A percentile compares a stretch with the other conserved stretches of the same genome.
Evolutionary conservation across 768 basidiomycete species (phyloP).

Genomic region (Hygrophoropsis aurantiaca): DNA sequence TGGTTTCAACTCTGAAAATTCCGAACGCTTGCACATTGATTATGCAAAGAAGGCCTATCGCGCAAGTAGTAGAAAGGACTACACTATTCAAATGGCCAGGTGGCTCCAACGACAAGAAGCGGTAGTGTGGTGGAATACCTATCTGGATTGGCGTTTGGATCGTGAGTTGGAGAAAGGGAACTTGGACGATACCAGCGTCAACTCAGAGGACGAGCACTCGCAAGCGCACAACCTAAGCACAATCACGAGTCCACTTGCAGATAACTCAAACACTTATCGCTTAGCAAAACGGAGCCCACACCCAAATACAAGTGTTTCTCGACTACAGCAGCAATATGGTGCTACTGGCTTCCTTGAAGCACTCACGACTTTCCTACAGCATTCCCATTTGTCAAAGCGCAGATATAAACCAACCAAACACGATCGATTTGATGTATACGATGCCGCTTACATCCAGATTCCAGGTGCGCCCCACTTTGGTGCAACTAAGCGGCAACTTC

Average conservation of each 20-base stretch:
- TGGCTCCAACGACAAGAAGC: constrained; percentile 12
- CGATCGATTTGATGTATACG: neutral
- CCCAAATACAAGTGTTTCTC: neutral
- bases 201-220: neutral
- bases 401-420: neutral
- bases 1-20: constrained; percentile 15
- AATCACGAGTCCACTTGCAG: neutral
- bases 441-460: neutral
- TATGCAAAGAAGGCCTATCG: constrained; percentile 17
- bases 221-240: neutral
- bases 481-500: too few relatives aligned
- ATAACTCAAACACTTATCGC: neutral
- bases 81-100: constrained; percentile 20
- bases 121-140: constrained; percentile 24
- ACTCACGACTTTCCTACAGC: neutral
- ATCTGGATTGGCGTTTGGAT: constrained; percentile 20
- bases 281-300: neutral
- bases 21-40: constrained; percentile 22
- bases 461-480: too few relatives aligned
- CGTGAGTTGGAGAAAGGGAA: neutral
- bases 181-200: neutral
- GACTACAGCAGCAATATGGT: neutral
- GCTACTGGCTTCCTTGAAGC: neutral
- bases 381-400: neutral
- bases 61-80: constrained; percentile 22